Base-by-base conservation (phyloP, 23 red algal species). In the Gracilaria caudata region DNA sequence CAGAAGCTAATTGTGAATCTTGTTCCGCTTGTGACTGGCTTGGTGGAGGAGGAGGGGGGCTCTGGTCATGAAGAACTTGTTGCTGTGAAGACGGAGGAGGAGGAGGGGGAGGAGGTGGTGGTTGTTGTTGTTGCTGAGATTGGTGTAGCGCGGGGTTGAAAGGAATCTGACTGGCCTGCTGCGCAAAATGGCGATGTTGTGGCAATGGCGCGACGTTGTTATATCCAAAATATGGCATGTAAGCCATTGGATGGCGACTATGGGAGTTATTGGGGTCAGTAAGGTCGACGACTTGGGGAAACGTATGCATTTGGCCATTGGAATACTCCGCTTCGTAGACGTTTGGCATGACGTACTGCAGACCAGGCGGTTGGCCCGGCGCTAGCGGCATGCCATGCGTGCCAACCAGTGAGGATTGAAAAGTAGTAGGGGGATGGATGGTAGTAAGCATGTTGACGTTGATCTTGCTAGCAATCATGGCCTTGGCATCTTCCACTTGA, bases 401-500 rank as follows among this genome's bases (percentile, higher is more conserved):
- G 40, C 40, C 40, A 47, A 75, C 38, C n/a, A 75, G 43, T 16
- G 70, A 20, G n/a, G 70, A 75, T 75, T 75, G 70, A 49, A 75
- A 75, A 13, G 40, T 75, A 75, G 70, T 46, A 43, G 70, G 70
- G 43, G 70, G 70, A 26, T 75, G 70, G 13, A 75, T 75, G 70
- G 43, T 75, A 75, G 70, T 75, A 29, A 75, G 70, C 61, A 86
- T 68, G 40, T 32, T 78, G 43, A 80, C 80, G 81, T 72, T 83
- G 46, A 97, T 81, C 80, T 97, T 97, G 56, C 72, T 86, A 8
- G 57, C 56, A 56, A 97, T 93, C 61, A 97, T 78, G 21, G 83
- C 83, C 68, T 93, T 93, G 29, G 88, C 94, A 32, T 84, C 81
- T 40, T 97, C 94, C 23, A 97, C 89, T 78, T 88, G 85, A 60